phyloP scores from a whole-genome alignment of 176 grass and related monocot genomes.

The Metroxylon sagu region DNA sequence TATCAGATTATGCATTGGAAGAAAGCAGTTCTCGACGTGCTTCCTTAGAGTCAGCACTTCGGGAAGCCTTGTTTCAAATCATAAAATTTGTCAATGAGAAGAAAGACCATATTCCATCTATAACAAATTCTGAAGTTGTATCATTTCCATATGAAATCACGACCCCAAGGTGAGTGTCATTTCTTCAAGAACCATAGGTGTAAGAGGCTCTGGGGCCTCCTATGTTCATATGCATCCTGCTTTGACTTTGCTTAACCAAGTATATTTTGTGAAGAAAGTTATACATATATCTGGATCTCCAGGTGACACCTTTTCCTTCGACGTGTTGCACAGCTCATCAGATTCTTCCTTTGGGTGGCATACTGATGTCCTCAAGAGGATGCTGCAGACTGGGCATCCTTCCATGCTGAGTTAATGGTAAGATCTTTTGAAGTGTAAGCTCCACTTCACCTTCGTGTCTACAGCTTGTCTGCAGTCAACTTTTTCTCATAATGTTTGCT shows the following conservation, averaged over 20 bases:
- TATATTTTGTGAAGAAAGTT: slow-evolving; percentile 30
- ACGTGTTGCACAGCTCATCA: slow-evolving; percentile 70
- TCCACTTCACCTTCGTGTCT: no score
- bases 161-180: slow-evolving; percentile 59
- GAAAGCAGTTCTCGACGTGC: slow-evolving; percentile 59
- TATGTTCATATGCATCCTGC: no score
- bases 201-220: no score
- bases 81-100: slow-evolving; percentile 91
- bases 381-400: slow-evolving; percentile 56
- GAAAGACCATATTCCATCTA: slow-evolving; percentile 74
- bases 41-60: slow-evolving; percentile 41
- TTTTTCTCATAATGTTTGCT: no score
- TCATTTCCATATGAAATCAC: slow-evolving; percentile 87
- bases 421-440: not conserved
- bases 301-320: slow-evolving; percentile 71
- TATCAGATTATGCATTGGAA: slow-evolving; percentile 56
- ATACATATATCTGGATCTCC: slow-evolving; percentile 56
- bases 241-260: slow-evolving; percentile 1
- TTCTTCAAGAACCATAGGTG: no score
- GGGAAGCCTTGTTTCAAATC: slow-evolving; percentile 81
- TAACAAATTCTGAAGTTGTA: slow-evolving; percentile 49
- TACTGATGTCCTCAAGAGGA: slow-evolving; percentile 40
- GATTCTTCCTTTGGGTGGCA: slow-evolving; percentile 70
- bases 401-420: slow-evolving; percentile 35
- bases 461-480: no score